Percentiles rank a stretch among this genome's conserved stretches.
Evolutionary conservation across 2,329 filamentous ascomycete species (phyloP).

Genomic region (Hypomyces rosellus): DNA sequence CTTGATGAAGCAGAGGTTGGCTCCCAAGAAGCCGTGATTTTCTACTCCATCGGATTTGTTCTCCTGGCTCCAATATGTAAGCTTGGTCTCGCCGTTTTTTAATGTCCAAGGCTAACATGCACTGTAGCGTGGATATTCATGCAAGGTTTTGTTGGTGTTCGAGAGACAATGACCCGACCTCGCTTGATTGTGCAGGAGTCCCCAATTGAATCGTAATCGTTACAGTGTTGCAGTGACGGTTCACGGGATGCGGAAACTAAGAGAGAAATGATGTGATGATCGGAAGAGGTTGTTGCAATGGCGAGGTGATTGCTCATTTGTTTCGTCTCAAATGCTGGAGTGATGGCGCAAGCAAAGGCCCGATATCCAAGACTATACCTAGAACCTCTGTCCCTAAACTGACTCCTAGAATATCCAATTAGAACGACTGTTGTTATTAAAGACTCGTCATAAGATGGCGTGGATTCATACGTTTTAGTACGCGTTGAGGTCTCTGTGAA

Average conservation of each 20-base stretch:
- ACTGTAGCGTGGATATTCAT: constrained; percentile 40
- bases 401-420: too few species aligned
- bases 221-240: too few species aligned
- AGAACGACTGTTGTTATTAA: too few species aligned
- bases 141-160: constrained; percentile 43
- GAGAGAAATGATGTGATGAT: too few species aligned
- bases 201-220: constrained; percentile 1
- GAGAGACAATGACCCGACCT: constrained; percentile 34
- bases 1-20: constrained; percentile 40
- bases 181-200: constrained; percentile 4
- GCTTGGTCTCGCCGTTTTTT: constrained; percentile 16
- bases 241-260: too few species aligned
- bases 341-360: too few species aligned
- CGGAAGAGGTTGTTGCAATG: too few species aligned
- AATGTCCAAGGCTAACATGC: constrained; percentile 14
- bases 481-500: too few species aligned
- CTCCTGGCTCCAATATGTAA: constrained; percentile 38
- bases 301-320: neutral
- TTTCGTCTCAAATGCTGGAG: too few species aligned
- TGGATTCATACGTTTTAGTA: too few species aligned
- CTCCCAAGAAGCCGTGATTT: constrained; percentile 37
- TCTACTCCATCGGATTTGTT: constrained; percentile 40
- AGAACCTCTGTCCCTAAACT: neutral
- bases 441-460: too few species aligned
- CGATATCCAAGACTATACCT: neutral